Base-by-base conservation (phyloP, 2,329 filamentous ascomycete genomes). In the Alternaria alternata region DNA sequence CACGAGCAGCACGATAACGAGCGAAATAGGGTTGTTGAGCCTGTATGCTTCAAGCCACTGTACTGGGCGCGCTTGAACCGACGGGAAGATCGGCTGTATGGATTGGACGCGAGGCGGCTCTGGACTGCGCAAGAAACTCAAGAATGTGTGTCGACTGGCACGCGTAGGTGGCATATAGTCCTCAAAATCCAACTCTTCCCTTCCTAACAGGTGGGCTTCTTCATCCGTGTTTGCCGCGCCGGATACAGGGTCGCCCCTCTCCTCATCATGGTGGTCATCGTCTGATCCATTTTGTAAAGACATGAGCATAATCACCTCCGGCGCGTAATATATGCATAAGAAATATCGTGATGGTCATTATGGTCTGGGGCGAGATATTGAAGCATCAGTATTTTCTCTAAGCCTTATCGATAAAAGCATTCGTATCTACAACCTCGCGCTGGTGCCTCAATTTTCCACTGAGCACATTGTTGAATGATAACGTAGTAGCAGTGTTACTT, bases 1-100 rank as follows among this genome's bases (percentile, higher is more conserved):
- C 34, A 86, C 70, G 14, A 85, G 81, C 30, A 90, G 83, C 57
- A 87, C 87, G 14, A 80, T 74, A 26, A 85, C 77, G 30, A 91
- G 81, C 4, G 90, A 80, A 68, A 81, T 80, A 12, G 84, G 74
- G 30, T 87, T 85, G 55, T 89, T 57, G 54, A 58, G 22, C 46
- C 54, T 18, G 9, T 28, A 47, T 7, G 51, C 48, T 62, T 91
- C 85, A 49, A 92, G 76, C 42, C 91, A 77, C 48, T 78, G 77
- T 55, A 89, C 79, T 2, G 91, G 91, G 24, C 85, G 84, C 64
- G 87, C 83, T 74, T 94, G 91, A 7, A 92, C 74, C 7, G 73
- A 72, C 1, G 91, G 89, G 57, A 93, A 86, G 52, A 91, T 69
- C 5, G 82, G 81, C 5, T 65, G 71, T 51, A 85, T 83, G 26